A percentile compares a stretch with the other conserved stretches of the same genome.
These are phyloP conservation scores for Pestalotiopsis sp. DNA, from an alignment of 2,329 filamentous ascomycete genomes.

Conservation along the genomic window DNA sequence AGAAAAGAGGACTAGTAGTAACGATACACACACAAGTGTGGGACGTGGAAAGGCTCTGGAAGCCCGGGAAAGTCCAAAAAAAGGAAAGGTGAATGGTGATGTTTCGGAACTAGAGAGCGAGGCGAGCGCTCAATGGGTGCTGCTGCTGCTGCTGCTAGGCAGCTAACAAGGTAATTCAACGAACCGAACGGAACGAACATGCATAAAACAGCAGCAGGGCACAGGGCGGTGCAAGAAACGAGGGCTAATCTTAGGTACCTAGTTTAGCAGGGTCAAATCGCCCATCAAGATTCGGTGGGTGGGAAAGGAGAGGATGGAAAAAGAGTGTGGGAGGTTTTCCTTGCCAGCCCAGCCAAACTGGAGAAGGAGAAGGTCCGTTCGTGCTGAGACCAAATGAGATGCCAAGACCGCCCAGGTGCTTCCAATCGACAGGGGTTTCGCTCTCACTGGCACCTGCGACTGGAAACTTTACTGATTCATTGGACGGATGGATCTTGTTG, in stretches of 20 bases:
- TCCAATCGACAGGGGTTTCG: neutral
- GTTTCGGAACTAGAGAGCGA: constrained; percentile 2
- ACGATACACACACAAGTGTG: neutral
- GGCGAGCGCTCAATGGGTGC: neutral
- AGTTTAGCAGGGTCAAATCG: neutral
- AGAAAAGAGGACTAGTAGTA: neutral
- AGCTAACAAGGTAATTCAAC: neutral
- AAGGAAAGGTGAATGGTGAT: neutral
- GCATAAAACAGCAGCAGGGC: neutral
- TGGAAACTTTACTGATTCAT: neutral
- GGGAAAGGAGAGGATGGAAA: neutral
- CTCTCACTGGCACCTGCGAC: neutral
- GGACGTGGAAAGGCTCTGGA: neutral
- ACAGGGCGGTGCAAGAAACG: neutral
- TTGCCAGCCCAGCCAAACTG: neutral
- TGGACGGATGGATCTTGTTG: neutral
- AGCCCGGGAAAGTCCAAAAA: neutral
- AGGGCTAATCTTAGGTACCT: neutral
- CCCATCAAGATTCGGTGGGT: neutral
- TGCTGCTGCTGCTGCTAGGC: no score
- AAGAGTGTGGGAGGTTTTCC: neutral
- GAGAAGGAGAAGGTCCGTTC: neutral
- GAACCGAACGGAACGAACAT: neutral
- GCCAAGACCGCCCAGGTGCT: neutral
- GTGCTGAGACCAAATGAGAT: neutral